Percentiles rank a stretch among this genome's conserved stretches.
Conservation (phyloP, 495 filamentous ascomycete species). For the Xylaria flabelliformis region DNA sequence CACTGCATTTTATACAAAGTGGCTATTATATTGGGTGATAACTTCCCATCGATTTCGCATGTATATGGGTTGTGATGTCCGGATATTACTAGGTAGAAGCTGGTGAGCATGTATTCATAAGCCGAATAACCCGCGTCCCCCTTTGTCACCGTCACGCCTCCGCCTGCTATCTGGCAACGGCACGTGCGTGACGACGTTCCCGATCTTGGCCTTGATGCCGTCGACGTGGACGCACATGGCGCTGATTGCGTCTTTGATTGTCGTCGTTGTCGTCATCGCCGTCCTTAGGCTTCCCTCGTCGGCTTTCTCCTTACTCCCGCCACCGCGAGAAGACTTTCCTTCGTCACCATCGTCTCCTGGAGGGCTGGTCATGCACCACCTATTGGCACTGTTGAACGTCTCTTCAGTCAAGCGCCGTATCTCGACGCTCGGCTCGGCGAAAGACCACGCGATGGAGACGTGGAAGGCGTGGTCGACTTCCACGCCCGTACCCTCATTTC, state of each 20-base stretch:
- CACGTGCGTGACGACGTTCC: slow-evolving; percentile 70
- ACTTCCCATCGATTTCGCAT: neutral
- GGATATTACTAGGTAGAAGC: neutral
- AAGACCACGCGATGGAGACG: slow-evolving; percentile 80
- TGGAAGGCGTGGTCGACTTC: slow-evolving; percentile 69
- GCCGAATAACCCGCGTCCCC: slow-evolving; percentile 21
- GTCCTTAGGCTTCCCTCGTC: neutral
- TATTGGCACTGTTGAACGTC: slow-evolving; percentile 28
- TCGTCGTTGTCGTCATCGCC: neutral
- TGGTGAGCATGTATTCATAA: neutral
- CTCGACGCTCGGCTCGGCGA: slow-evolving; percentile 54
- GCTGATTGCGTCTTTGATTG: slow-evolving; percentile 29
- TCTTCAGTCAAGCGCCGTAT: slow-evolving; percentile 41
- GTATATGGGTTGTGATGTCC: neutral
- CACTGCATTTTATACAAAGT: neutral
- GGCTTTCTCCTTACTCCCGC: neutral
- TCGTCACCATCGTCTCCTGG: neutral
- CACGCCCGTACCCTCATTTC: too few relatives aligned
- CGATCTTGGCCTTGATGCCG: slow-evolving; percentile 76
- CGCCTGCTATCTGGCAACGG: slow-evolving; percentile 46
- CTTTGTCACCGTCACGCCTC: slow-evolving; percentile 22
- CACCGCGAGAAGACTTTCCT: neutral
- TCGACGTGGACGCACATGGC: slow-evolving; percentile 50
- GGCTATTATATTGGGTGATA: neutral
- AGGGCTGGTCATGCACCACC: neutral